Evolutionary conservation across 2,329 filamentous ascomycete species (phyloP).

Genomic region (Blastomyces percursus): DNA sequence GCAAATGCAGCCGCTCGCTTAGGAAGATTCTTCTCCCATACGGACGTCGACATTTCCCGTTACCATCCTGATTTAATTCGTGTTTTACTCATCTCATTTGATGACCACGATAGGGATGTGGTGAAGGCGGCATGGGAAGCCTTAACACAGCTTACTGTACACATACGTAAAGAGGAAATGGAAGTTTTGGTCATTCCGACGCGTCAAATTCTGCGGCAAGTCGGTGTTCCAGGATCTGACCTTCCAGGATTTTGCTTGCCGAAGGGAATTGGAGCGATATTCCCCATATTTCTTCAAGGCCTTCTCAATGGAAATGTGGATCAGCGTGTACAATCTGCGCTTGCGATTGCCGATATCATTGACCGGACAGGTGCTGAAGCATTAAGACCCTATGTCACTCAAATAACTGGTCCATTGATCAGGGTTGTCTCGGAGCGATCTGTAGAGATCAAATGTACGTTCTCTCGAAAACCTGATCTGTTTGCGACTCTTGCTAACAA

Average conservation of each 20-base stretch:
- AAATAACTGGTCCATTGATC: conserved; percentile 94
- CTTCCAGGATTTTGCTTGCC: conserved; percentile 80
- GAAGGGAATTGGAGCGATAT: conserved; percentile 91
- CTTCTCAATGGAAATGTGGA: conserved; percentile 93
- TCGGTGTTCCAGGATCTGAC: conserved; percentile 75
- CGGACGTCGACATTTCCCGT: conserved; percentile 79
- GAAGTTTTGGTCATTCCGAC: conserved; percentile 81
- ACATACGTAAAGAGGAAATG: conserved; percentile 94
- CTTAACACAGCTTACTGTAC: conserved; percentile 75
- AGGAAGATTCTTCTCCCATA: conserved; percentile 70
- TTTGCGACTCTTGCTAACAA: conserved; percentile 15
- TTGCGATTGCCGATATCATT: conserved; percentile 91
- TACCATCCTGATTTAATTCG: conserved; percentile 96
- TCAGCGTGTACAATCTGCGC: conserved; percentile 79
- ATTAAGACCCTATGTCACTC: conserved; percentile 88
- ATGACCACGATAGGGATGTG: conserved; percentile 70
- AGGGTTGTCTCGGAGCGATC: conserved; percentile 95
- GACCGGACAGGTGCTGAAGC: conserved; percentile 81
- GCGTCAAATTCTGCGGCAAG: conserved; percentile 71
- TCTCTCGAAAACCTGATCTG: not conserved
- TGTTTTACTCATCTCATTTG: conserved; percentile 80
- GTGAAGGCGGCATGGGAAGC: conserved; percentile 85
- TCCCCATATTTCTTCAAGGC: conserved; percentile 95
- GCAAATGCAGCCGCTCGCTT: conserved; percentile 68
- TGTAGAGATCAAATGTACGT: conserved; percentile 69